Conservation (phyloP, 257 asterid species). For the Salvia hispanica region DNA sequence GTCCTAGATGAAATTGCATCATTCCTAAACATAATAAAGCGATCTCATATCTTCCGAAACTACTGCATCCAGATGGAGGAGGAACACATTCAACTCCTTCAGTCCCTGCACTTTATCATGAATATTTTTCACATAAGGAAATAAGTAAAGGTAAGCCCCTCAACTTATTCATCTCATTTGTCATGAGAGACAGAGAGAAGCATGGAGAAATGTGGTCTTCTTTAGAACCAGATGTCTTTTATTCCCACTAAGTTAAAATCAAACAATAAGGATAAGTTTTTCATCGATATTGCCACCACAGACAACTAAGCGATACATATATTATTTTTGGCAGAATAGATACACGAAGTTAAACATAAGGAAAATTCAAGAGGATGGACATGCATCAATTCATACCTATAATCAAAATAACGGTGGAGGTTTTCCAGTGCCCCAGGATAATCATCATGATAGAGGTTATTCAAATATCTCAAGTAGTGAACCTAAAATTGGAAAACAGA, state of each 20-base stretch:
- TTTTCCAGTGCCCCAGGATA: conserved; percentile 84
- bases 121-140: conserved; percentile 40
- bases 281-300: conserved; percentile 17
- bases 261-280: conserved; percentile 2
- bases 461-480: conserved; percentile 85
- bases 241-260: conserved; percentile 9
- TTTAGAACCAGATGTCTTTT: not conserved
- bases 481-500: conserved; percentile 59
- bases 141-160: not conserved
- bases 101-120: conserved; percentile 96
- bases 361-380: conserved; percentile 23
- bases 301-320: conserved; percentile 2
- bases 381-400: conserved; percentile 67
- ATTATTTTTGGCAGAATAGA: not conserved
- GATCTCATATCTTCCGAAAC: conserved; percentile 83
- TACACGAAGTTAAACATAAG: not conserved
- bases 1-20: conserved; percentile 96
- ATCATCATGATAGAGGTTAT: conserved; percentile 86
- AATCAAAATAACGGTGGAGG: conserved; percentile 95
- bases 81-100: conserved; percentile 80
- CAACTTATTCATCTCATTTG: conserved; percentile 4
- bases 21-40: conserved; percentile 92
- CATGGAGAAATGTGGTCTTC: not conserved
- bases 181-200: not conserved
- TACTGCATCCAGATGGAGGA: conserved; percentile 60